phyloP scores from a whole-genome alignment of 2,329 filamentous ascomycete species.

The Monilinia vaccinii-corymbosi region DNA sequence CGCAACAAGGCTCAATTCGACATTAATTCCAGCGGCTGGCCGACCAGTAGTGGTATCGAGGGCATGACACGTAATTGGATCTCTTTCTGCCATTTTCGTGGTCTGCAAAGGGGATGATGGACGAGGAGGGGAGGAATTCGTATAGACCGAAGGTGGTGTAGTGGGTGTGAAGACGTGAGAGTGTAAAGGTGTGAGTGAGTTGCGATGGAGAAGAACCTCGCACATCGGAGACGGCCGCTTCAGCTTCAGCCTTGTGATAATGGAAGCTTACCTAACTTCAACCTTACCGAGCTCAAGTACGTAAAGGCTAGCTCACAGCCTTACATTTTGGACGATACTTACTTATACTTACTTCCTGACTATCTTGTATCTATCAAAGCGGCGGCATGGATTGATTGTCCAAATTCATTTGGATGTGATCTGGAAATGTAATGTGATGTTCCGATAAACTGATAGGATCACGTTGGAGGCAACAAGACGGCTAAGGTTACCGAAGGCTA shows the following conservation, averaged over 20 bases:
- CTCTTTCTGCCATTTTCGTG: slow-evolving; percentile 24
- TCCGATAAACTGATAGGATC: too few relatives aligned
- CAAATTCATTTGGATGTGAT: neutral
- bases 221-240: slow-evolving; percentile 20
- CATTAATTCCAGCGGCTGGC: slow-evolving; percentile 57
- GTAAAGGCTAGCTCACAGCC: neutral
- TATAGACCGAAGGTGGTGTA: neutral
- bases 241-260: slow-evolving; percentile 9
- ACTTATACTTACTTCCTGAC: too few relatives aligned
- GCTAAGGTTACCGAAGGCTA: neutral
- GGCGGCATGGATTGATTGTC: neutral
- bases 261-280: neutral
- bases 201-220: neutral
- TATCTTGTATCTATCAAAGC: too few relatives aligned
- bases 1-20: slow-evolving; percentile 34
- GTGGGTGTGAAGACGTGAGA: neutral
- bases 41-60: slow-evolving; percentile 71
- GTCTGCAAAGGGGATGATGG: neutral
- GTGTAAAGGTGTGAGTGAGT: neutral
- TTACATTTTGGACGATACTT: too few relatives aligned
- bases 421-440: neutral
- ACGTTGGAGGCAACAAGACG: neutral
- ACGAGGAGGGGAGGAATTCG: neutral
- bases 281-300: neutral
- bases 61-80: slow-evolving; percentile 77